Evolutionary conservation across 805 yeast genomes (phyloP).

Genomic region (Kodamaea sagamina): DNA sequence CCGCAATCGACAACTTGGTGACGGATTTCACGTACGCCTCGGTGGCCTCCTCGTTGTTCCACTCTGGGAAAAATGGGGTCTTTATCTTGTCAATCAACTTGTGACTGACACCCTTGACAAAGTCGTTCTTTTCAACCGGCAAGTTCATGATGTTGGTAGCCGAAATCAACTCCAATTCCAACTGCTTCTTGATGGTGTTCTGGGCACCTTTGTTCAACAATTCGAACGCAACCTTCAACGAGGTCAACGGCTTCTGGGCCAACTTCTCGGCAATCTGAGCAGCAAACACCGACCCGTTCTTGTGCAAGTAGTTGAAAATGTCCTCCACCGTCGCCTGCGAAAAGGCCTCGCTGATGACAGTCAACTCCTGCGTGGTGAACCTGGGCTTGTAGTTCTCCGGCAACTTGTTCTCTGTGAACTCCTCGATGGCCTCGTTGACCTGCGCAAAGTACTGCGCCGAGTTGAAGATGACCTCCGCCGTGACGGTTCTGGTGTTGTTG

Average conservation of each 20-base stretch:
- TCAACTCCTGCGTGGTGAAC: slow-evolving; percentile 55
- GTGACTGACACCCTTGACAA: slow-evolving; percentile 67
- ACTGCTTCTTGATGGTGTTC: slow-evolving; percentile 61
- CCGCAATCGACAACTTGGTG: slow-evolving; percentile 21
- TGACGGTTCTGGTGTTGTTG: slow-evolving; percentile 31
- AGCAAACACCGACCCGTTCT: slow-evolving; percentile 69
- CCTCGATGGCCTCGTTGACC: slow-evolving; percentile 75
- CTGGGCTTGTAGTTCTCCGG: slow-evolving; percentile 66
- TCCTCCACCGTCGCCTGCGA: slow-evolving; percentile 52
- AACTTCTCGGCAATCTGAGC: slow-evolving; percentile 54
- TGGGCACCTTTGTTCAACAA: slow-evolving; percentile 62
- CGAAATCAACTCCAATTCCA: slow-evolving; percentile 70
- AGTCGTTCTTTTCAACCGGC: slow-evolving; percentile 54
- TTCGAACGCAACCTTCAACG: slow-evolving; percentile 70
- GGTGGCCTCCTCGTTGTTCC: slow-evolving; percentile 32
- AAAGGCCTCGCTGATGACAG: slow-evolving; percentile 71
- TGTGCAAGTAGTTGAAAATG: slow-evolving; percentile 52
- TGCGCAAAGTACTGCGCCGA: slow-evolving; percentile 50
- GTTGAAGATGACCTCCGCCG: slow-evolving; percentile 22
- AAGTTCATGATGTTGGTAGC: slow-evolving; percentile 72
- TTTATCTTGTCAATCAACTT: slow-evolving; percentile 63
- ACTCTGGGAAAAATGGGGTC: slow-evolving; percentile 50
- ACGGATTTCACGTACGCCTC: slow-evolving; percentile 22
- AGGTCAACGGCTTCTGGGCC: slow-evolving; percentile 70
- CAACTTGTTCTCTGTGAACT: slow-evolving; percentile 62